These are phyloP conservation scores for Tolypocladium tundrense DNA, from an alignment of 2,329 filamentous ascomycete genomes.

Conservation along the genomic window DNA sequence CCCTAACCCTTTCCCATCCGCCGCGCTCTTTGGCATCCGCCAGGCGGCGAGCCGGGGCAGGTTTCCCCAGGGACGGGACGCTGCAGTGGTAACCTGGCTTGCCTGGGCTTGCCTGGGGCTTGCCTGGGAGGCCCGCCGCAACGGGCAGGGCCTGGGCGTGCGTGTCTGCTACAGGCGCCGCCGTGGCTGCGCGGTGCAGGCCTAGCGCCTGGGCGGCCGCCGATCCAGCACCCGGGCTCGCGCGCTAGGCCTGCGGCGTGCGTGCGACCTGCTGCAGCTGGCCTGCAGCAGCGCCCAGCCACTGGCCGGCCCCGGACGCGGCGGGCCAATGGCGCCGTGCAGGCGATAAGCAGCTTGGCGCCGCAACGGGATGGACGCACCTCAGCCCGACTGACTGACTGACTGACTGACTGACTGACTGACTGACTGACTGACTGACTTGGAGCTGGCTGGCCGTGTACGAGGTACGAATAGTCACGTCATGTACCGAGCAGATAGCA, in stretches of 20 bases:
- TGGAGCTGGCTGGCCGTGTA: too few relatives aligned
- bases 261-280: neutral
- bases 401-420: too few relatives aligned
- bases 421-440: too few relatives aligned
- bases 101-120: too few relatives aligned
- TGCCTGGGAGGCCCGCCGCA: neutral
- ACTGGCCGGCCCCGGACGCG: neutral
- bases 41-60: neutral
- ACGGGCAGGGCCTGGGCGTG: neutral
- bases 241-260: neutral
- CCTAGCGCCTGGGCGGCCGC: neutral
- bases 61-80: neutral
- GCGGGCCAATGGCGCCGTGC: neutral
- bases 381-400: neutral
- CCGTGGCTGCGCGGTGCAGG: neutral
- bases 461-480: too few relatives aligned
- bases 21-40: neutral
- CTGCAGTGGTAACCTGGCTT: neutral
- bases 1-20: neutral
- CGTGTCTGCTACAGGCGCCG: neutral
- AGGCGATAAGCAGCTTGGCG: constrained; percentile 1
- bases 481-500: too few relatives aligned
- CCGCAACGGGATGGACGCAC: neutral
- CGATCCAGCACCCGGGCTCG: neutral
- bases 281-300: constrained; percentile 1